These are phyloP conservation scores for Saccharomyces pastorianus DNA, from an alignment of 1,139 yeast genomes.

Conservation along the genomic window DNA sequence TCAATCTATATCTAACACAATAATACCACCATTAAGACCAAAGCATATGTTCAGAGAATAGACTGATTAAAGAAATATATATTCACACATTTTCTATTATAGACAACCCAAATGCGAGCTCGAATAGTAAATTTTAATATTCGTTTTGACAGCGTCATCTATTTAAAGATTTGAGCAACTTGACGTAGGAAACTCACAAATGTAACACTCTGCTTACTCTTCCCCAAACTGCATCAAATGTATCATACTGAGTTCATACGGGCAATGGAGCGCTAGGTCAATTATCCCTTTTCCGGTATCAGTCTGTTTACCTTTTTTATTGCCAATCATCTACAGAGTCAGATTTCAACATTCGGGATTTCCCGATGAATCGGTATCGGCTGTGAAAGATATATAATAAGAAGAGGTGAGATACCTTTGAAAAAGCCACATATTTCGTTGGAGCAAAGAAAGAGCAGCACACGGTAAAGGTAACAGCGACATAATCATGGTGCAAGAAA, in stretches of 20 bases:
- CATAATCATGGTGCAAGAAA: slow-evolving; percentile 6
- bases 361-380: background rate
- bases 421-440: background rate
- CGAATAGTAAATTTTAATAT: no score
- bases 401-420: background rate
- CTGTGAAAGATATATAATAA: background rate
- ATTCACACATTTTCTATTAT: no score
- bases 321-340: background rate
- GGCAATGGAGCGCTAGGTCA: background rate
- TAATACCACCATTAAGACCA: no score
- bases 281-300: background rate
- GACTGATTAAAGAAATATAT: no score
- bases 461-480: background rate
- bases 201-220: background rate
- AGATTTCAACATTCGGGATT: background rate
- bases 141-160: background rate
- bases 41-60: no score
- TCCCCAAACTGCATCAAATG: background rate
- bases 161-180: background rate
- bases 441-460: background rate
- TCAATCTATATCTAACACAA: no score
- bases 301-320: background rate
- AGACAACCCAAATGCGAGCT: no score
- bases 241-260: background rate
- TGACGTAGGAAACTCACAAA: background rate